Evolutionary conservation across 148 eudicot species (phyloP), one percentile per base, ranked within the genome.

Genomic region (Spergularia bocconei): DNA sequence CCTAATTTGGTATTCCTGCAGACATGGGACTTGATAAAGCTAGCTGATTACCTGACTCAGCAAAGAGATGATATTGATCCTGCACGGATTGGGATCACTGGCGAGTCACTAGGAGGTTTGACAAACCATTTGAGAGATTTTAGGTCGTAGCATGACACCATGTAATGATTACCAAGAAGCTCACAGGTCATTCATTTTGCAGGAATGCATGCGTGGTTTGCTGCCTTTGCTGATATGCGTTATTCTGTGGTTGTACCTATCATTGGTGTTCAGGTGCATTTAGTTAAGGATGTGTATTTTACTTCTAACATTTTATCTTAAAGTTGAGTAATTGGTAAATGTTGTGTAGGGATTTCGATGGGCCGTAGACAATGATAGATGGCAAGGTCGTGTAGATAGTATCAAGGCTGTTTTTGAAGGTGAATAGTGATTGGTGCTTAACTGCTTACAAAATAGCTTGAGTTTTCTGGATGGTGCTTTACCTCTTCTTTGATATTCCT

Each of bases 131-230:
- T 58, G 51, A 55, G 13, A 58, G 51, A 60, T 33, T 53, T 61
- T 38, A 23, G 53, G 14, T 33, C 71, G 58, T 14, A 44, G 38
- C 71, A 38, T 13, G 36, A 29, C 1, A 29, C 23, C 29, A 67
- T 21, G 53, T 51, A 29, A 29, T 38, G 23, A 48, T 17, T 70
- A 51, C 7, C 38, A 16, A 53, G 57, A 55, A 59, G 75, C 39
- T 69, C 19, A 75, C 25, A 44, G 36, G 21, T 62, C 50, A 51
- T 75, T 23, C 5, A 29, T 29, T 38, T 50, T 78, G 69, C 85
- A 95, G 98, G 99, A 83, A 95, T 95, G 99, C 99, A 92, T 80
- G 94, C 99, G 47, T 92, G 99, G 97, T 89, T 91, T 86, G 97
- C 92, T 80, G 97, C 93, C 58, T 86, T 85, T 78, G 92, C 73